Percentiles rank a stretch among this genome's conserved stretches.
Conservation (phyloP, 2,329 filamentous ascomycete genomes). For the Gaeumannomyces tritici region DNA sequence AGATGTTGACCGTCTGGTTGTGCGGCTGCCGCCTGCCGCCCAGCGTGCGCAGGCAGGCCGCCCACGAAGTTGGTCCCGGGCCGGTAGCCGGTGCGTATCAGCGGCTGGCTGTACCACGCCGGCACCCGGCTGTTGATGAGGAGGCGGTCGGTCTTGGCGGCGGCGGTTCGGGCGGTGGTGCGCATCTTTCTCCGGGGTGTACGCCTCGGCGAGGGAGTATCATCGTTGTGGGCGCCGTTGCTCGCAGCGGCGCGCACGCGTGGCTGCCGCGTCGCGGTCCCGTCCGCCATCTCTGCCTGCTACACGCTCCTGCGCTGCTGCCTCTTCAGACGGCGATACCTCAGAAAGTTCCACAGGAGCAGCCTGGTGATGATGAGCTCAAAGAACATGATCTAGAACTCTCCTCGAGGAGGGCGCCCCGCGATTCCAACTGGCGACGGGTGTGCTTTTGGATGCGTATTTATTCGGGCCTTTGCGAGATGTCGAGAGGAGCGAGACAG, state of each 20-base stretch:
- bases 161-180: too few relatives aligned
- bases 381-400: neutral
- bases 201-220: too few relatives aligned
- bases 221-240: too few relatives aligned
- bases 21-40: slow-evolving; percentile 9
- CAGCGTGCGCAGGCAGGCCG: slow-evolving; percentile 24
- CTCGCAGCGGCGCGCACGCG: too few relatives aligned
- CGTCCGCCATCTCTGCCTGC: neutral
- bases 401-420: neutral
- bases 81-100: slow-evolving; percentile 31
- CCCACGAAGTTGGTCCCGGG: slow-evolving; percentile 25
- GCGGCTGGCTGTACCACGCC: slow-evolving; percentile 30
- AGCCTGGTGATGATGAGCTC: neutral
- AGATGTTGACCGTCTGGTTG: slow-evolving; percentile 24
- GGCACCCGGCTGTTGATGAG: slow-evolving; percentile 23
- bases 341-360: neutral
- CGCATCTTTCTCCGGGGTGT: neutral
- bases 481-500: neutral
- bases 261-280: neutral
- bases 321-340: neutral
- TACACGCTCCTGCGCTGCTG: neutral
- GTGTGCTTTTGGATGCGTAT: neutral
- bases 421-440: neutral
- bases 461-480: neutral
- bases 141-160: slow-evolving; percentile 1